Base-by-base conservation (phyloP, 768 basidiomycete species). In the Austroboletus eburneus region DNA sequence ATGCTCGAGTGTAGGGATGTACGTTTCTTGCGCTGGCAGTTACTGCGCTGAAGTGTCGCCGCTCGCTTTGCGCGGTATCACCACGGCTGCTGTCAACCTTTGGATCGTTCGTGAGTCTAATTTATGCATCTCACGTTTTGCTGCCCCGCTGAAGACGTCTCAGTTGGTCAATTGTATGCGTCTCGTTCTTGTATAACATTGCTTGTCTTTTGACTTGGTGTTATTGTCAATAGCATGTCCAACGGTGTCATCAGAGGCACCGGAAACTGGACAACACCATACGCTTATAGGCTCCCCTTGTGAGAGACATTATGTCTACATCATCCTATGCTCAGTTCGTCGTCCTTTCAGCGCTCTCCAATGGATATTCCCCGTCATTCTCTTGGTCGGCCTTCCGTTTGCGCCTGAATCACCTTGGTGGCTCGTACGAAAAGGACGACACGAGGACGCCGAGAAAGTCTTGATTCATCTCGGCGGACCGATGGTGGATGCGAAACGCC, bases 351-450 rank as follows among this genome's bases (percentile, higher is more conserved):
- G 61, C 30, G 62, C 58, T 9, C 43, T 68, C 13, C 66, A 67
- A 32, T 67, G 64, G 61, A 61, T 68, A 33, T 66, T 65, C 48
- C 67, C 65, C 0, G 23, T 59, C 34, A 55, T 66, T 4, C 57
- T 68, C 37, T 43, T 68, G 38, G 40, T 57, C 4, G 67, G 67
- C 14, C 56, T 68, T 27, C 52, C 55, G 1, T 64, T 67, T 24
- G 63, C 63, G 3, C 65, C 66, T 0, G 66, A 68, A 43, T 57
- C 56, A 0, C 66, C 64, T 0, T 67, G 66, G 66, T 67, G 66
- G 66, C 54, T 67, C 7, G 66, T 67, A 2, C 62, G 66, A 6
- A 56, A 58, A 30, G 64, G 64, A 35, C 48, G 56, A 9, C 3
- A 57, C 3, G 61, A 58, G 10, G 58, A 64, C 0, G 66, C 66